Evolutionary conservation across 306 rosid genomes (phyloP).

Genomic region (Neltuma alba): DNA sequence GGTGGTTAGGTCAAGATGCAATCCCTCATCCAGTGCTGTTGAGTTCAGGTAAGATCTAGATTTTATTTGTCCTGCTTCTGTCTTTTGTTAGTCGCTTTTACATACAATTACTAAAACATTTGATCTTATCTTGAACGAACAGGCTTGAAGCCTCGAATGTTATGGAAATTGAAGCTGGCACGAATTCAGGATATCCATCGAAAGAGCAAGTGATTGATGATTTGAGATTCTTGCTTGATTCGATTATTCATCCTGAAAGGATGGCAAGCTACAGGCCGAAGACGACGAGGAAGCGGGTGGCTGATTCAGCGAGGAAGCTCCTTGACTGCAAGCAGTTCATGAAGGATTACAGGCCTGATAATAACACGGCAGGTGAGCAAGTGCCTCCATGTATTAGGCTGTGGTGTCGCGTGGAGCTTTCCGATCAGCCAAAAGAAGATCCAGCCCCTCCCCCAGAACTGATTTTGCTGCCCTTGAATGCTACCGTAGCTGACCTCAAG

Average conservation of each 20-base stretch:
- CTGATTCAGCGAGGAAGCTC: slow-evolving; percentile 66
- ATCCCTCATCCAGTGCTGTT: slow-evolving; percentile 46
- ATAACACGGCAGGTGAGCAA: slow-evolving; percentile 8
- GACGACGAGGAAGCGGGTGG: slow-evolving; percentile 39
- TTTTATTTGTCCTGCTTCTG: not conserved
- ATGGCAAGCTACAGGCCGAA: slow-evolving; percentile 43
- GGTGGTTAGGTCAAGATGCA: slow-evolving; percentile 54
- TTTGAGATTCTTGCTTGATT: slow-evolving; percentile 50
- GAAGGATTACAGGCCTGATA: slow-evolving; percentile 54
- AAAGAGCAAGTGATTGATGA: slow-evolving; percentile 53
- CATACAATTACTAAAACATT: not conserved
- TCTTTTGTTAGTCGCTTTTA: not conserved
- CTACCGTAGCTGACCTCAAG: slow-evolving; percentile 61
- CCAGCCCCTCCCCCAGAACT: slow-evolving; percentile 64
- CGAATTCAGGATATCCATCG: slow-evolving; percentile 43
- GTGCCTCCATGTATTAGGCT: slow-evolving; percentile 38
- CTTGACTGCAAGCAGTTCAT: slow-evolving; percentile 79
- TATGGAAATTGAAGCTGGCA: slow-evolving; percentile 22
- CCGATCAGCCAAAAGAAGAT: slow-evolving; percentile 58
- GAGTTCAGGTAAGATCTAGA: slow-evolving; percentile 58
- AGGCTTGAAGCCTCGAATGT: slow-evolving; percentile 50
- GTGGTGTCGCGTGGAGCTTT: slow-evolving; percentile 71
- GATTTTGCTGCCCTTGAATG: slow-evolving; percentile 57
- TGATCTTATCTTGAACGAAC: slow-evolving; percentile 10
- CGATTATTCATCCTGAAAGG: slow-evolving; percentile 64